Conservation (phyloP, 1,139 yeast species). For the Diutina pseudorugosa region DNA sequence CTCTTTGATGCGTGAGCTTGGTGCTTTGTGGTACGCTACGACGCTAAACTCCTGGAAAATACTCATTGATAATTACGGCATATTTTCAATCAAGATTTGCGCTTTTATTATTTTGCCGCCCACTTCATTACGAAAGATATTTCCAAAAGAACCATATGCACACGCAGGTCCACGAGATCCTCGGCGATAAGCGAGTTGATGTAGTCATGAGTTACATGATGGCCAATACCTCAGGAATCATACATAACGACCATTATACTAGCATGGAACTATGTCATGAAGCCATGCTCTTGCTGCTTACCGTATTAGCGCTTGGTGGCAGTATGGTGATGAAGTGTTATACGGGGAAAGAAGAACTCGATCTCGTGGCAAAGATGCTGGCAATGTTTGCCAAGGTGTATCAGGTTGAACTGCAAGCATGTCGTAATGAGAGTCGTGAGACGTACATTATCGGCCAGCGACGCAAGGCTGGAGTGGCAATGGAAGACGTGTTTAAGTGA, state of each 20-base stretch:
- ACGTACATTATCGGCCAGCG: slow-evolving; percentile 7
- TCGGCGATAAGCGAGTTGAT: slow-evolving; percentile 13
- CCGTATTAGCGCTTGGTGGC: slow-evolving; percentile 21
- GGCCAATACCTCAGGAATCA: slow-evolving; percentile 34
- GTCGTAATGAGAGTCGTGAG: slow-evolving; percentile 10
- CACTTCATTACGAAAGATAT: slow-evolving; percentile 31
- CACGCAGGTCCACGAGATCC: slow-evolving; percentile 14
- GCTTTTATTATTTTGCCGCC: no score
- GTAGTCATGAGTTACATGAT: slow-evolving; percentile 36
- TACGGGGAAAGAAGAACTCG: slow-evolving; percentile 26
- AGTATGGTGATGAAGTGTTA: slow-evolving; percentile 29
- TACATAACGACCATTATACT: slow-evolving; percentile 30
- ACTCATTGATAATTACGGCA: no score
- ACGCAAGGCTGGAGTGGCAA: background rate
- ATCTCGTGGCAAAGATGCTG: slow-evolving; percentile 16
- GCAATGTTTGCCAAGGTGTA: slow-evolving; percentile 20
- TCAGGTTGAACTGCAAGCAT: slow-evolving; percentile 9
- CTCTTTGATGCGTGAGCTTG: no score
- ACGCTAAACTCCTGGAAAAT: no score
- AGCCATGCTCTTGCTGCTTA: slow-evolving; percentile 19
- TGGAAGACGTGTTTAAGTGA: background rate
- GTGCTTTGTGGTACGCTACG: no score
- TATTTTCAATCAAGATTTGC: no score
- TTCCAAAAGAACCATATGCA: slow-evolving; percentile 23
- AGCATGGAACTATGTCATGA: slow-evolving; percentile 35